Evolutionary conservation across 768 basidiomycete species (phyloP).

Genomic region (Clathrus columnatus): DNA sequence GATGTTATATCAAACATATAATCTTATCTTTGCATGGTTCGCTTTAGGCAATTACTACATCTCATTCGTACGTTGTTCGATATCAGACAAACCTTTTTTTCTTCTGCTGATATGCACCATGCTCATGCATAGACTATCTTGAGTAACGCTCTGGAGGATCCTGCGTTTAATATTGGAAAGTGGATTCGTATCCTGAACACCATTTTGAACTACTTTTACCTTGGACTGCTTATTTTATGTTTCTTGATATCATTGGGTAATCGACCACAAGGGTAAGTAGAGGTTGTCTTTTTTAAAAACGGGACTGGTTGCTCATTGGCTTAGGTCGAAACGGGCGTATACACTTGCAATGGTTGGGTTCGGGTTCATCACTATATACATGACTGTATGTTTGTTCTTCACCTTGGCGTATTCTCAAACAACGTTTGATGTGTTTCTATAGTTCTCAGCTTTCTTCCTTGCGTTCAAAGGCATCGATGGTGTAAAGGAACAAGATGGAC

Average conservation of each 20-base stretch:
- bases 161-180: slow-evolving; percentile 39
- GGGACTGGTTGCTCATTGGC: background rate
- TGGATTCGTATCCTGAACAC: slow-evolving; percentile 68
- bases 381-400: slow-evolving; percentile 57
- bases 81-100: background rate
- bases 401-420: background rate
- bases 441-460: slow-evolving; percentile 73
- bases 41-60: slow-evolving; percentile 87
- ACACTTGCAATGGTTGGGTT: slow-evolving; percentile 82
- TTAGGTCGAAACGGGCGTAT: slow-evolving; percentile 67
- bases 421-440: slow-evolving; percentile 9
- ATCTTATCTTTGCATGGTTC: slow-evolving; percentile 91
- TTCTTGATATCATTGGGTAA: slow-evolving; percentile 87
- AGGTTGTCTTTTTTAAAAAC: too few species aligned
- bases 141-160: slow-evolving; percentile 63
- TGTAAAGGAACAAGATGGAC: slow-evolving; percentile 37
- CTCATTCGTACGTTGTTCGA: slow-evolving; percentile 45
- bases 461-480: slow-evolving; percentile 72
- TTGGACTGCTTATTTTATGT: slow-evolving; percentile 79
- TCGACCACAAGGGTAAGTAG: slow-evolving; percentile 66
- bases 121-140: slow-evolving; percentile 40
- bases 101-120: slow-evolving; percentile 2
- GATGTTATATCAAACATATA: slow-evolving; percentile 84
- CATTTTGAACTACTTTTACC: slow-evolving; percentile 78
- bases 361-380: slow-evolving; percentile 87